A percentile compares a stretch with the other conserved stretches of the same genome.
phyloP scores from a whole-genome alignment of 192 early-diverging fungal species.

The Spinellus fusiger region DNA sequence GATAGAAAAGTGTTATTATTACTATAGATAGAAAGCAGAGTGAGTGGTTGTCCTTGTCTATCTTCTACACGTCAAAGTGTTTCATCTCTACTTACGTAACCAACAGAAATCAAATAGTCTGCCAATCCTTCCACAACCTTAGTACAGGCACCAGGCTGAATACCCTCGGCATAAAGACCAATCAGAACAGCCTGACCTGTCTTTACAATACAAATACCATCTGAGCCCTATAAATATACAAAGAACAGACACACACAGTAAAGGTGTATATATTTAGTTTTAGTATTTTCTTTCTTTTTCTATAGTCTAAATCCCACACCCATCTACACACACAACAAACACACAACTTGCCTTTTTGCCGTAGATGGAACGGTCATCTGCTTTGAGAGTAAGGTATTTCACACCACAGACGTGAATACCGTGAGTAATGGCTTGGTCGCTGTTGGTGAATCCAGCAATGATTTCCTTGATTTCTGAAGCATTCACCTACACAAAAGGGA shows the following conservation, averaged over 20 bases:
- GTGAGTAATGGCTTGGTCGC: slow-evolving; percentile 43
- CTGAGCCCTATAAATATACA: slow-evolving; percentile 53
- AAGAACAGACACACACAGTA: no score
- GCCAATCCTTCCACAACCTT: slow-evolving; percentile 67
- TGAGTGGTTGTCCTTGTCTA: neutral
- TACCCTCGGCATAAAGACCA: slow-evolving; percentile 58
- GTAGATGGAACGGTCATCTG: slow-evolving; percentile 63
- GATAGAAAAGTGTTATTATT: no score
- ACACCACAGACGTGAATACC: slow-evolving; percentile 61
- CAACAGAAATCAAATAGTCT: slow-evolving; percentile 69
- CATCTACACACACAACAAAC: neutral
- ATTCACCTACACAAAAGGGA: slow-evolving; percentile 36
- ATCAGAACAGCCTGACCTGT: slow-evolving; percentile 76
- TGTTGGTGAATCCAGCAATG: slow-evolving; percentile 56
- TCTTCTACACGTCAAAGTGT: neutral
- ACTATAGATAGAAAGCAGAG: neutral
- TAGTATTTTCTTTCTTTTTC: neutral
- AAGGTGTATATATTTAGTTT: slow-evolving; percentile 2
- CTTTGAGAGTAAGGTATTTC: slow-evolving; percentile 72
- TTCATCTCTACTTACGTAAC: slow-evolving; percentile 47
- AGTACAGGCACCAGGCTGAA: slow-evolving; percentile 65
- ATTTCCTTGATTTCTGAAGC: slow-evolving; percentile 52
- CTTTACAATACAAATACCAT: slow-evolving; percentile 70
- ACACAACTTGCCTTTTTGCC: slow-evolving; percentile 61
- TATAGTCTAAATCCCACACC: neutral